Conservation (phyloP, 1,139 yeast genomes). For the Yamadazyma dendronema region DNA sequence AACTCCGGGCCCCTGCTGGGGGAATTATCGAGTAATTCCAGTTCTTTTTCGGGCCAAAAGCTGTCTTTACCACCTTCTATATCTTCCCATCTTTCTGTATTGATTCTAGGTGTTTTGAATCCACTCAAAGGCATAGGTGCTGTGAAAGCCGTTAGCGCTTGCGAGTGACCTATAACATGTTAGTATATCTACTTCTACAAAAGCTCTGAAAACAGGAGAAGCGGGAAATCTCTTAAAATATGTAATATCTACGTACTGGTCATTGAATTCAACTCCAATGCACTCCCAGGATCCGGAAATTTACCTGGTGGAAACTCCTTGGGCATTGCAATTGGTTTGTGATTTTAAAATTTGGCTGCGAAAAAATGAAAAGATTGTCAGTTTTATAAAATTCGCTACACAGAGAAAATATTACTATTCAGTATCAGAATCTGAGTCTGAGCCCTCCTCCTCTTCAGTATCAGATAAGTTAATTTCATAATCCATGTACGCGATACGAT, state of each 20-base stretch:
- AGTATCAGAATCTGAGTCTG: conserved; percentile 13
- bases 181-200: conserved; percentile 25
- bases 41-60: not conserved
- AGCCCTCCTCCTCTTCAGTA: conserved; percentile 7
- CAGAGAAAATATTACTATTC: too few relatives aligned
- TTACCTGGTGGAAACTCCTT: not conserved
- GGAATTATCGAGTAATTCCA: conserved; percentile 9
- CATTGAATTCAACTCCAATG: not conserved
- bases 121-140: conserved; percentile 46
- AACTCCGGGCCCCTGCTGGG: conserved; percentile 39
- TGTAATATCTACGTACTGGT: conserved; percentile 2
- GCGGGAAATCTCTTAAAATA: conserved; percentile 8
- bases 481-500: conserved; percentile 32
- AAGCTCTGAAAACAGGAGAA: conserved; percentile 28
- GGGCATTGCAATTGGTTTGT: not conserved
- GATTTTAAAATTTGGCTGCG: conserved; percentile 3
- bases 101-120: conserved; percentile 28
- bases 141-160: conserved; percentile 17
- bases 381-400: too few relatives aligned
- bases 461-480: not conserved
- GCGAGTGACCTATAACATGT: not conserved
- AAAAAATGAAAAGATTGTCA: conserved; percentile 2
- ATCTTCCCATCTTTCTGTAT: conserved; percentile 21
- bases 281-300: not conserved
- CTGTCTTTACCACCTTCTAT: conserved; percentile 21